Conservation (phyloP, 257 asterid species). For the Solanum habrochaites region DNA sequence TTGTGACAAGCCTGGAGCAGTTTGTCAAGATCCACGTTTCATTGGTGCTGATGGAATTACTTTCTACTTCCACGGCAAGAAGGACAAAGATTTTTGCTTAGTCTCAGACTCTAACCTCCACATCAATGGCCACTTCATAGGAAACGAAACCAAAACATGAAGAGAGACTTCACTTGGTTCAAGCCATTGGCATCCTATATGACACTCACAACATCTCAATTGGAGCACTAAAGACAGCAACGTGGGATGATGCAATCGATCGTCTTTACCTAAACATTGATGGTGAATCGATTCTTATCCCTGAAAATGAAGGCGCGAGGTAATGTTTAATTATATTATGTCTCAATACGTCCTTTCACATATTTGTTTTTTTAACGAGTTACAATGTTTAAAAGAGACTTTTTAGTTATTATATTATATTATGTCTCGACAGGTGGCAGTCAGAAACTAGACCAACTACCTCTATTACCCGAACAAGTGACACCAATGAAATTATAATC, state of each 20-base stretch:
- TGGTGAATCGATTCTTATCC: conserved; percentile 21
- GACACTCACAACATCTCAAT: conserved; percentile 24
- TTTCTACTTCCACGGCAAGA: conserved; percentile 62
- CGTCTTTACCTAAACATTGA: conserved; percentile 32
- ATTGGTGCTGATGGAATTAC: conserved; percentile 66
- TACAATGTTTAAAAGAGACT: background rate
- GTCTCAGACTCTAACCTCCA: conserved; percentile 47
- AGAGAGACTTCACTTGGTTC: conserved; percentile 62
- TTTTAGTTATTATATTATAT: background rate
- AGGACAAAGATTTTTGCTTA: conserved; percentile 38
- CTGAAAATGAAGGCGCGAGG: conserved; percentile 14
- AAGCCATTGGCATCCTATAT: conserved; percentile 37
- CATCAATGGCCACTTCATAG: conserved; percentile 57
- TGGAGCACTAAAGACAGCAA: conserved; percentile 35
- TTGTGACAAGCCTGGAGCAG: conserved; percentile 58
- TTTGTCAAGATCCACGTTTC: conserved; percentile 65
- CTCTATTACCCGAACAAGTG: conserved; percentile 5
- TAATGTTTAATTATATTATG: background rate
- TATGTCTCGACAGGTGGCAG: conserved; percentile 15
- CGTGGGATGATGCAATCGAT: conserved; percentile 32
- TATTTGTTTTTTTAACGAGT: background rate
- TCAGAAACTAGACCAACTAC: background rate
- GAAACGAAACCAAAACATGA: conserved; percentile 25
- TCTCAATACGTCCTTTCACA: background rate
- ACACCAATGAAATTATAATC: background rate